Conservation (phyloP, 2,329 filamentous ascomycete species). For the Bretziella fagacearum region DNA sequence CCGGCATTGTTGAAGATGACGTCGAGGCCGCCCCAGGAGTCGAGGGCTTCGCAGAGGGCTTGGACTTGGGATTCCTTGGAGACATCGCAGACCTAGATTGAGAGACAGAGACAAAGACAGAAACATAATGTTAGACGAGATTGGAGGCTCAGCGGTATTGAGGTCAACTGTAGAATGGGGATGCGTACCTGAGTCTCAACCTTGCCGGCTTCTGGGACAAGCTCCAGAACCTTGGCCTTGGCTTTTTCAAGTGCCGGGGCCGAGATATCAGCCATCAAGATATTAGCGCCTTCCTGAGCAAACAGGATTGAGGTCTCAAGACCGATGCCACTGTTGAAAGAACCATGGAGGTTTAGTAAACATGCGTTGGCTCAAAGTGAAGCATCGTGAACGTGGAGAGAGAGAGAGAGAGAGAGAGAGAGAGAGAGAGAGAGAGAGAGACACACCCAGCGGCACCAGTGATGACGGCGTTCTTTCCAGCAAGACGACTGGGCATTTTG, state of each 20-base stretch:
- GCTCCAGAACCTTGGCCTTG: slow-evolving; percentile 53
- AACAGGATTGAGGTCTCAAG: slow-evolving; percentile 86
- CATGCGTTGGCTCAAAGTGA: neutral
- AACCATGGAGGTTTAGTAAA: slow-evolving; percentile 1
- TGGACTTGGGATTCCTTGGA: slow-evolving; percentile 69
- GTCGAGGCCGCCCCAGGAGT: slow-evolving; percentile 75
- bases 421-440: neutral
- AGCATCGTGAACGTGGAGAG: neutral
- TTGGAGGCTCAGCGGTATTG: no score
- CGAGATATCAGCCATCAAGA: slow-evolving; percentile 77
- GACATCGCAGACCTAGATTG: slow-evolving; percentile 43
- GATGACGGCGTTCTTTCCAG: slow-evolving; percentile 51
- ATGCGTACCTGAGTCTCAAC: slow-evolving; percentile 40
- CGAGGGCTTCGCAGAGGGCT: slow-evolving; percentile 54
- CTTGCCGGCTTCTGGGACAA: slow-evolving; percentile 43
- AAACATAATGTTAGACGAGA: slow-evolving; percentile 1
- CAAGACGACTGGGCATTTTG: slow-evolving; percentile 29
- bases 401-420: neutral
- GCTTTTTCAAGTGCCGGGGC: slow-evolving; percentile 61
- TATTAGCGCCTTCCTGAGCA: slow-evolving; percentile 68
- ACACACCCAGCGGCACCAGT: slow-evolving; percentile 74
- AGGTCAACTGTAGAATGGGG: no score
- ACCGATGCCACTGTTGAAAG: slow-evolving; percentile 56
- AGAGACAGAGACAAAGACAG: no score
- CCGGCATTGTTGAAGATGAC: slow-evolving; percentile 96